Evolutionary conservation across 768 basidiomycete species (phyloP), one percentile per base, ranked within the genome.

Genomic region (Clathrus columnatus): DNA sequence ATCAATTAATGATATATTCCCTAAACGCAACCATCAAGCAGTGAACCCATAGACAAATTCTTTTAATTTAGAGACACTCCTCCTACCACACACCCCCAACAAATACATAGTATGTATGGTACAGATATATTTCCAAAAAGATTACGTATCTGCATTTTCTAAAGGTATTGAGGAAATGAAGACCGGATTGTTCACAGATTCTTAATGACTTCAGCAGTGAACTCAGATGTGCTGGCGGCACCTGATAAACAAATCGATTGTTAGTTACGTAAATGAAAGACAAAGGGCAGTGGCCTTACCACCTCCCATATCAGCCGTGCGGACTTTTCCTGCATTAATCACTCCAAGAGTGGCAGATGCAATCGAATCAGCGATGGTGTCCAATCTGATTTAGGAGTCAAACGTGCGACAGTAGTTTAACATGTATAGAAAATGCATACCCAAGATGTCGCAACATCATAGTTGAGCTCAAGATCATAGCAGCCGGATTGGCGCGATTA

Each of bases 401-500:
- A 70, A 72, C 71, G 23, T 70, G 16, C 70, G 57, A 8, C 68
- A 73, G 24, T 66, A 49, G 65, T 29, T 29, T 28, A 6, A 24
- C 23, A 18, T 53, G 32, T 53, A 44, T 48, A 66, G 63, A 65
- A 69, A 61, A 56, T 63, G 67, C 83, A 65, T 72, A 92, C 82
- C 95, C 95, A 57, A 98, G 83, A 69, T 96, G 93, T 63, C 95
- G 80, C 60, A 99, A 82, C 85, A 99, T 90, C 85, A 99, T 95
- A 41, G 95, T 94, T 29, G 95, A 88, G 60, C 90, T 93, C 57
- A 98, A 83, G 68, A 99, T 86, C 83, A 97, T 94, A 30, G 95
- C 96, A 46, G 94, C 87, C 14, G 96, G 96, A 75, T 99, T 99
- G 59, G 92, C 92, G 60, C 85, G 84, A 76, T 92, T 89, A 58